These are phyloP conservation scores for Populus davidiana DNA, from an alignment of 345 rosid genomes.

Conservation along the genomic window DNA sequence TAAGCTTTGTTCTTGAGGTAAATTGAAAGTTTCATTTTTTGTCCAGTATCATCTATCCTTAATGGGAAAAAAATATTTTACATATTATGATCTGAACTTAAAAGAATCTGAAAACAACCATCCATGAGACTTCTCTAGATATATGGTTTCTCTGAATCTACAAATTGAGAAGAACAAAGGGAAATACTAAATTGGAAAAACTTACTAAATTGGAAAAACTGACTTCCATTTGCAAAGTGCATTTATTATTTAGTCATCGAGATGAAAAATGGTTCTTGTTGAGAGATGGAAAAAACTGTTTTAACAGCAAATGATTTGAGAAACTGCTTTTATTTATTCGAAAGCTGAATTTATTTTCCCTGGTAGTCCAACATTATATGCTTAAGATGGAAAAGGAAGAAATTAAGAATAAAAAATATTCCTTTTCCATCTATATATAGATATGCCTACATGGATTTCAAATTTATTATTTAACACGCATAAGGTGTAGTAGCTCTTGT, in stretches of 20 bases:
- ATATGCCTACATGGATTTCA: background rate
- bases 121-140: background rate
- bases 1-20: background rate
- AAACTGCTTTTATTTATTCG: background rate
- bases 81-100: background rate
- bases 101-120: background rate
- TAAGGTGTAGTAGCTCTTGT: background rate
- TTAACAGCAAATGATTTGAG: background rate
- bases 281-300: background rate
- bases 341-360: background rate
- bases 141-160: background rate
- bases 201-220: background rate
- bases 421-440: background rate
- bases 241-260: background rate
- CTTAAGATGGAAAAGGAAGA: background rate
- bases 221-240: background rate
- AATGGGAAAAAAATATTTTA: background rate
- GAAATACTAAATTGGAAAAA: background rate
- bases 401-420: background rate
- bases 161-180: background rate
- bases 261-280: background rate
- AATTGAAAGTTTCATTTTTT: background rate
- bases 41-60: background rate
- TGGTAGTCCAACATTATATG: background rate
- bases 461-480: background rate